A percentile compares a stretch with the other conserved stretches of the same genome.
These are phyloP conservation scores for Suillus subluteus DNA, from an alignment of 768 basidiomycete species.

Conservation along the genomic window DNA sequence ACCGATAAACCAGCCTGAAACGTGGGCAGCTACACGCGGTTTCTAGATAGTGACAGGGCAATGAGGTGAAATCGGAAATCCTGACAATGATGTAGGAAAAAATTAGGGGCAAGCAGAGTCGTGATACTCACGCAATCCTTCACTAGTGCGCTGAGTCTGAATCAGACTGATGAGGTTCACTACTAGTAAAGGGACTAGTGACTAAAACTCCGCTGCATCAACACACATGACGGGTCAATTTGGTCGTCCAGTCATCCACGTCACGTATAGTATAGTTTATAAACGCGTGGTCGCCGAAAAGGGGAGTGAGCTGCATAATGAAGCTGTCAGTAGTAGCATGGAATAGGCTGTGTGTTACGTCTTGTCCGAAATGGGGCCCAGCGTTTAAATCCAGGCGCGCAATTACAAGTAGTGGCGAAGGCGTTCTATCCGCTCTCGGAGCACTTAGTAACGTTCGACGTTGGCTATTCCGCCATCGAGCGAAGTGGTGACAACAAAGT, in stretches of 20 bases:
- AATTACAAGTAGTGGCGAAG: neutral
- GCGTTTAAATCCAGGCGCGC: neutral
- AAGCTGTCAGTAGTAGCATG: neutral
- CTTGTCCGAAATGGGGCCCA: neutral
- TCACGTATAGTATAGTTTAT: neutral
- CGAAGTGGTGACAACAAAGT: neutral
- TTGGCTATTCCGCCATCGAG: too few species aligned
- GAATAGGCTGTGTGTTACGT: neutral
- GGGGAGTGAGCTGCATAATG: neutral
- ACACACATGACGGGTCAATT: neutral
- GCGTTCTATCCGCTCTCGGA: too few species aligned
- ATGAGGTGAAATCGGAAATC: neutral
- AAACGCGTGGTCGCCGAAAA: neutral
- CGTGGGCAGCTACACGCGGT: neutral
- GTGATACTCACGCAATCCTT: neutral
- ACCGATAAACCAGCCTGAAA: neutral
- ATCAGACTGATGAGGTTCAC: neutral
- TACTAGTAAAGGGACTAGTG: too few species aligned
- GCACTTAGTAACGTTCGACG: too few species aligned
- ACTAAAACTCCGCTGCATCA: neutral
- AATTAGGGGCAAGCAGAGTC: neutral
- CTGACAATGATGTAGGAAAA: neutral
- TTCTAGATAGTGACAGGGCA: constrained; percentile 2
- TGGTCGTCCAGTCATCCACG: neutral
- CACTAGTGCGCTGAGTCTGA: neutral